Evolutionary conservation across 2,329 filamentous ascomycete genomes (phyloP), one percentile per base, ranked within the genome.

Genomic region (Metarhizium robertsii): DNA sequence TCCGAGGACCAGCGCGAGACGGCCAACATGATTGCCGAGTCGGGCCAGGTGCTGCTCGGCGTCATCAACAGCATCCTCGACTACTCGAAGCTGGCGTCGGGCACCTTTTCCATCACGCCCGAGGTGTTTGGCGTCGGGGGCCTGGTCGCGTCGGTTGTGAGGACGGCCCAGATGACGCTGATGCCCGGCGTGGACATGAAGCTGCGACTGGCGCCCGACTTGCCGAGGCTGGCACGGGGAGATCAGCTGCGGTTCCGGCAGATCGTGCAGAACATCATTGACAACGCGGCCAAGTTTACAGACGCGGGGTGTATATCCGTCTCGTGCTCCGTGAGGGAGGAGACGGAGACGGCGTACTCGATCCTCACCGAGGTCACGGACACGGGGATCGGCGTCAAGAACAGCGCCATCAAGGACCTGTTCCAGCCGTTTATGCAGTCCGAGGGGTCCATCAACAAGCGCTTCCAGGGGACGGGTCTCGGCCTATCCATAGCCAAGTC

Each of bases 41-140:
- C 81, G 0, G 81, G 79, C 2, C 74, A 78, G 20, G 72, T 84
- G 2, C 70, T 85, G 25, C 67, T 85, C 18, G 78, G 80, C 59
- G 76, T 85, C 51, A 84, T 86, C 64, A 84, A 86, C 61, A 80
- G 85, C 58, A 83, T 86, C 49, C 73, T 86, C n/a, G 83, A 86
- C 67, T 85, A 83, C 62, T 84, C 82, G 10, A 85, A 85, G 60
- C 71, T 85, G 6, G 76, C 79, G 0, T 80, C 80, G 0, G 80
- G 80, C n/a, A 76, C 73, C 40, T 82, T 85, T 57, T 79, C 79
- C 2, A 73, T 85, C 53, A 78, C 73, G 50, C 66, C 78, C 14
- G 79, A 81, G 60, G 68, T 78, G 36, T 68, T 85, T 56, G 72
- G 75, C 59, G 68, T 84, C 46, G 57, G 68, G 29, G 69, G 69